These are phyloP conservation scores for Schizosaccharomyces cryophilus DNA, from an alignment of 805 yeast species.

Conservation along the genomic window DNA sequence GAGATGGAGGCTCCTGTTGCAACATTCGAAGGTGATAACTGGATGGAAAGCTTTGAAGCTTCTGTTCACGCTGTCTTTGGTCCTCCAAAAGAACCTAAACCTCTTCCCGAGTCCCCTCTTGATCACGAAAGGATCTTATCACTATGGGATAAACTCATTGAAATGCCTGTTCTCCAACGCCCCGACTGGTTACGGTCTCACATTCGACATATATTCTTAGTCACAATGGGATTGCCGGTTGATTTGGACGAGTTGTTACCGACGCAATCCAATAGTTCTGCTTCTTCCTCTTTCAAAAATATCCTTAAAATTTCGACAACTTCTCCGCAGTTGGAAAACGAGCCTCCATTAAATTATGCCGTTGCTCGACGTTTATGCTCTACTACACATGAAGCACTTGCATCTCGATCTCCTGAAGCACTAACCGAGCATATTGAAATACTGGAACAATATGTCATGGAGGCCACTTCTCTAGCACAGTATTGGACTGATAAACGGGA, in stretches of 20 bases:
- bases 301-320: not conserved
- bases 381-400: not conserved
- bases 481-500: slow-evolving; percentile 1
- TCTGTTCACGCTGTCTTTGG: not conserved
- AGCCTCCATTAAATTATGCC: not conserved
- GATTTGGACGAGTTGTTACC: slow-evolving; percentile 25
- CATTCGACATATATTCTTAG: slow-evolving; percentile 27
- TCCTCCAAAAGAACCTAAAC: not conserved
- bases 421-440: not conserved
- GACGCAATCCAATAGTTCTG: not conserved
- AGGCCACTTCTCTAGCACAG: not conserved
- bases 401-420: not conserved
- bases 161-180: slow-evolving; percentile 23
- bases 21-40: not conserved
- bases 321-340: not conserved
- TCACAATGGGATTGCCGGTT: slow-evolving; percentile 34
- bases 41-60: not conserved
- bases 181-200: slow-evolving; percentile 36
- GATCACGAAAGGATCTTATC: slow-evolving; percentile 8
- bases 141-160: slow-evolving; percentile 18
- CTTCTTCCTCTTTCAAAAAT: too few species aligned
- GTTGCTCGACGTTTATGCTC: not conserved
- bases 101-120: not conserved
- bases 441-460: not conserved
- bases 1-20: not conserved